A percentile compares a stretch with the other conserved stretches of the same genome.
Conservation (phyloP, 176 grass and related monocot species). For the Pharus latifolius region DNA sequence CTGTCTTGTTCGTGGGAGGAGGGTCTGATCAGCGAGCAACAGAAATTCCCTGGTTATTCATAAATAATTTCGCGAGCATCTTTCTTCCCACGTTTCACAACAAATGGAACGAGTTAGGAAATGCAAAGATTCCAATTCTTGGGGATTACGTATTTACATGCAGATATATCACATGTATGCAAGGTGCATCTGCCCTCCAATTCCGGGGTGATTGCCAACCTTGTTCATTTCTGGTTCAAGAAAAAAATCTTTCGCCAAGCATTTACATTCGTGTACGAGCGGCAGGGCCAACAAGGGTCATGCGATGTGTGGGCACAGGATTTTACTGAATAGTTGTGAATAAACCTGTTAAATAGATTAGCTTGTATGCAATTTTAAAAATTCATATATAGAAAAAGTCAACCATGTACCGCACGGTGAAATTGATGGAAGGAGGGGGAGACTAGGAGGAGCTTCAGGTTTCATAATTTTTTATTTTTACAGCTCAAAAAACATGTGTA, state of each 20-base stretch:
- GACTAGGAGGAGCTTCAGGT: too few species aligned
- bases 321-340: too few species aligned
- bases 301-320: too few species aligned
- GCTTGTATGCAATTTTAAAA: too few species aligned
- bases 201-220: background rate
- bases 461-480: too few species aligned
- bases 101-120: background rate
- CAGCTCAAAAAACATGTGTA: too few species aligned
- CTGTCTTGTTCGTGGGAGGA: background rate
- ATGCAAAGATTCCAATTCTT: background rate
- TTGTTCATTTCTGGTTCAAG: background rate
- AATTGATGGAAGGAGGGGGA: too few species aligned
- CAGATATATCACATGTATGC: background rate
- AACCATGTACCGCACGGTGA: too few species aligned
- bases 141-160: background rate
- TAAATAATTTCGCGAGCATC: background rate
- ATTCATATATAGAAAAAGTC: too few species aligned
- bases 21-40: background rate
- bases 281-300: too few species aligned
- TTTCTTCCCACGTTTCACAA: slow-evolving; percentile 5
- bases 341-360: too few species aligned
- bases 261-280: background rate
- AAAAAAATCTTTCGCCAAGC: background rate
- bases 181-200: background rate
- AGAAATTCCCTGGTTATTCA: background rate